Evolutionary conservation across 192 early-diverging fungal species (phyloP), one percentile per base, ranked within the genome.

Genomic region (Backusella macrospora): DNA sequence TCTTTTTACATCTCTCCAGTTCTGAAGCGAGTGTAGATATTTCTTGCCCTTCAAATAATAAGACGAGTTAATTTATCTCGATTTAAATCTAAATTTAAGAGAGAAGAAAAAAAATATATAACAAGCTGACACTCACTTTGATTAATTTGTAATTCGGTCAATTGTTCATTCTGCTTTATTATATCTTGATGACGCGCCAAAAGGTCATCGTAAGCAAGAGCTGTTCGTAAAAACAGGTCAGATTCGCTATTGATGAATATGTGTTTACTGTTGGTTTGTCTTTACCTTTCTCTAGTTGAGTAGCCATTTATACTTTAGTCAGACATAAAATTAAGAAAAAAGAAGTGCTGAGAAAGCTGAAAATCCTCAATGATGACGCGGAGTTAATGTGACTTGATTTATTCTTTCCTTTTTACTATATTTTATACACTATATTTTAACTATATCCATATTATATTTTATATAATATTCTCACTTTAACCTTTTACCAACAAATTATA

Each of bases 251-350:
- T 8, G 49, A 10, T n/a, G 21, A 52, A 18, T 18, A 18, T 21
- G 6, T n/a, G 2, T 21, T 52, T 10, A 18, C 16, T 52, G n/a
- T 18, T 34, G 2, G 29, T 34, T 34, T 34, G 29, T 2, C 29
- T 34, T 18, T 52, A 52, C 49, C 49, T 52, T 52, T 52, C 49
- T 52, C 49, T 16, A 52, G 49, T 21, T 52, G 49, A 52, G 49
- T 52, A 3, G 8, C 49, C 49, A 52, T 52, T 52, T 34, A 34
- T 34, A 34, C 29, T 34, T 34, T 34, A 34, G 0, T 34, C 29
- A 34, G 29, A 34, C 29, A 34, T 34, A 34, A 34, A 34, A 34
- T 34, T 2, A 34, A 34, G 29, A 34, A 34, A 34, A 34, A 34
- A 34, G 29, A 34, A 2, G 29, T 34, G 29, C 29, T 2, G 29